Evolutionary conservation across 2,329 filamentous ascomycete species (phyloP), one percentile per base, ranked within the genome.

Genomic region (Didymosphaeria variabile): DNA sequence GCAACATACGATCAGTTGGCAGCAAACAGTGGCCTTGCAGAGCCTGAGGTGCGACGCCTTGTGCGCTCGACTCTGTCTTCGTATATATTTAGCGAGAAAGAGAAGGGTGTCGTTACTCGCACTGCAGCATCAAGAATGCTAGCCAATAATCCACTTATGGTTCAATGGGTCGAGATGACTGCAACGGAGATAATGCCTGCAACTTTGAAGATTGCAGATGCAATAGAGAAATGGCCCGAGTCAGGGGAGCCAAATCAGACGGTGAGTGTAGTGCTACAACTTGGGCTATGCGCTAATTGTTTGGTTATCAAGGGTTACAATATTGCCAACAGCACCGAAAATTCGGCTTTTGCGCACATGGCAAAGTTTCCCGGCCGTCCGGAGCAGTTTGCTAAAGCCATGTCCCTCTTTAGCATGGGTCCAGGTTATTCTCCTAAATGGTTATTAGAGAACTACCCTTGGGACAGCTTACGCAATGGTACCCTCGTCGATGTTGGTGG

Each of bases 1-100:
- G 42, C 56, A 36, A 59, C 60, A 6, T 62, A 53, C 42, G 50
- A 29, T 6, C 57, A 62, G 36, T 32, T 62, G n/a, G 44, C 60
- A 21, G 46, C 44, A 1, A 21, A 15, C 21, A 51, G 23, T 19
- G 47, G 47, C 23, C 21, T 62, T 13, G 2, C 23, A 17, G 56
- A 59, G 19, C 46, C 40, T 12, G 47, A 59, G 12, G 12, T 59
- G 2, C 45, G 46, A 38, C 51, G 57, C 3, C 52, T 62, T 3
- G 19, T 62, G 5, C 60, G 60, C 1, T 23, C n/a, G 17, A 32
- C 60, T 9, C 12, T 59, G 36, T 32, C 60, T 40, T 45, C 46
- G 23, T 38, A 59, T 36, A 46, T 62, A 4, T 59, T 62, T 29
- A 21, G 21, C 29, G 60, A 62, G 44, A 42, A 40, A 19, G 46